Percentiles rank a stretch among this genome's conserved stretches.
Evolutionary conservation across 176 grass and related monocot genomes (phyloP).

Genomic region (Cenchrus americanus): DNA sequence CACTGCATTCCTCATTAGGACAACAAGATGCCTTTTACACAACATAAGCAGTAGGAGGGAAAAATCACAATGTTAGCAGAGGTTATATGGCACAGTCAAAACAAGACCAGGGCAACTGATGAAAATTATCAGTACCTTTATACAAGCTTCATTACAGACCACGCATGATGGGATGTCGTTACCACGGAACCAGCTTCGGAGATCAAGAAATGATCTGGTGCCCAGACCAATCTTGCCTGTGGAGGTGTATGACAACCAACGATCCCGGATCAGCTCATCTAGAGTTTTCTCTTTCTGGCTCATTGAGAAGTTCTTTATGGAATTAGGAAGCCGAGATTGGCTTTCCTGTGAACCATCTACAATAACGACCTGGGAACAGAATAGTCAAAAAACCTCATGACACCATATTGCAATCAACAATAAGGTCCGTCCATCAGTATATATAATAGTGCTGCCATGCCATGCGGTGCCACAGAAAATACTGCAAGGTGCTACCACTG

Average conservation of each 20-base stretch:
- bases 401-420: constrained; percentile 21
- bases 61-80: background rate
- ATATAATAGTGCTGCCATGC: background rate
- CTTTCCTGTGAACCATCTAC: constrained; percentile 52
- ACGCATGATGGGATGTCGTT: constrained; percentile 80
- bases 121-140: constrained; percentile 58
- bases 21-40: constrained; percentile 59
- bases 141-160: constrained; percentile 92
- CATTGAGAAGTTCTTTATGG: constrained; percentile 73
- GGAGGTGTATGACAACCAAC: constrained; percentile 66
- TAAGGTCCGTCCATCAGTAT: constrained; percentile 17
- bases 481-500: background rate
- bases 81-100: background rate
- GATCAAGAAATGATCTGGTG: constrained; percentile 89
- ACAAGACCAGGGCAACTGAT: background rate
- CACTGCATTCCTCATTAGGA: constrained; percentile 66
- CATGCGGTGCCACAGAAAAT: background rate
- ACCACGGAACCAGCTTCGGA: constrained; percentile 78
- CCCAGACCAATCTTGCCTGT: constrained; percentile 79
- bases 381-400: constrained; percentile 12
- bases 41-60: background rate
- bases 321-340: constrained; percentile 57
- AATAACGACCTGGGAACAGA: constrained; percentile 55
- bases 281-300: constrained; percentile 89
- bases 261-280: constrained; percentile 70